Conservation (phyloP, 768 basidiomycete genomes). For the Phallus indusiatus region DNA sequence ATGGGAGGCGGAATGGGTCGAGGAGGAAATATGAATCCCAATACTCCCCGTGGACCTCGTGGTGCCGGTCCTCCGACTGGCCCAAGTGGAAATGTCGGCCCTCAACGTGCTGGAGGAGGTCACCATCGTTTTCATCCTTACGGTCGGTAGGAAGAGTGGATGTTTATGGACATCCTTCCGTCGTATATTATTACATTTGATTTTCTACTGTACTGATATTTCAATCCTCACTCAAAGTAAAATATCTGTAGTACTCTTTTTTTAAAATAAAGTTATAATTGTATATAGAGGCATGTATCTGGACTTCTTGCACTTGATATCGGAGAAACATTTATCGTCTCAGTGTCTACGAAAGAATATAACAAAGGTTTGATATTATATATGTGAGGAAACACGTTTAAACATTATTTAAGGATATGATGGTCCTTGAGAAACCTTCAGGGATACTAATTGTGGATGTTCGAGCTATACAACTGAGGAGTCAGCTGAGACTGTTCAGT, state of each 20-base stretch:
- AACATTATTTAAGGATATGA: not conserved
- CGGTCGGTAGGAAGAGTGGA: conserved; percentile 39
- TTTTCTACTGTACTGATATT: not conserved
- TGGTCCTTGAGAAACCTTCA: not conserved
- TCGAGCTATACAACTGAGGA: not conserved
- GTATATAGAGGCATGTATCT: not conserved
- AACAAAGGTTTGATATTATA: not conserved
- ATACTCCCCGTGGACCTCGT: conserved; percentile 54
- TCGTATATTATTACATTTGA: conserved; percentile 1
- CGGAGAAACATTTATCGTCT: too few species aligned
- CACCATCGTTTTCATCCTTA: conserved; percentile 83
- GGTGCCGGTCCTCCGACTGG: conserved; percentile 40
- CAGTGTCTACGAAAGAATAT: too few species aligned
- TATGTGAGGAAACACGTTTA: not conserved
- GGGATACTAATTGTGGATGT: not conserved
- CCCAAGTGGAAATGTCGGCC: conserved; percentile 49
- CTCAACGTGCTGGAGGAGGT: conserved; percentile 60
- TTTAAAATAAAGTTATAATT: not conserved
- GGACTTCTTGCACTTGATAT: too few species aligned
- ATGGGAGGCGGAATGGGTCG: conserved; percentile 18
- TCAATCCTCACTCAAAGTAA: not conserved
- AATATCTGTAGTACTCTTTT: not conserved
- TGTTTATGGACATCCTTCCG: not conserved
- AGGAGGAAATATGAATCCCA: conserved; percentile 18
- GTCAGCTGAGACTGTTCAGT: not conserved